Base-by-base conservation (phyloP, 1,139 yeast genomes). In the Pichia sp. region DNA sequence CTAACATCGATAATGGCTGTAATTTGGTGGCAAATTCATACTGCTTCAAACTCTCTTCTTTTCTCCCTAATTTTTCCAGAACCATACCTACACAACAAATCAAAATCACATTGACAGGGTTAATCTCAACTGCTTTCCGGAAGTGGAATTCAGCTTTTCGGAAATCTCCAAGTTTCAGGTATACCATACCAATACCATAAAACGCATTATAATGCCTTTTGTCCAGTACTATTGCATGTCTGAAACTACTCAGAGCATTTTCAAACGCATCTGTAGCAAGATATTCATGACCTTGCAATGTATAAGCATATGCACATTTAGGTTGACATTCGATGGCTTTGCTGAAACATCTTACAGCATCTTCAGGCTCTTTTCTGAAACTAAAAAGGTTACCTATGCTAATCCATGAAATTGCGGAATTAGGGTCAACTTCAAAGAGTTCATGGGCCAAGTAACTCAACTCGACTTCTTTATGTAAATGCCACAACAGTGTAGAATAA, bases 81-180 rank as follows among this genome's bases (percentile, higher is more conserved):
- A 92, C 95, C 87, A 92, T 89, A 13, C 99, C 99, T 56, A 92
- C 85, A 69, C 98, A 93, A 69, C 97, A 92, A 5, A 90, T 82
- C 62, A 95, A 76, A 45, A 95, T 92, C 6, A 90, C 88, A 69
- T 95, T 95, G 47, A 86, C 85, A 0, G 98, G 97, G 66, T 93
- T 93, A 54, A 93, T 89, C 45, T 86, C 81, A 19, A 89, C 82
- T 0, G 99, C 99, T 64, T 87, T 87, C 51, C 90, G 75, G 73
- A 93, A 90, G 70, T 90, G 96, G 59, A 84, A 80, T 64, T 90
- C 93, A 0, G 99, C 97, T 65, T 84, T 83, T 47, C 80, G 83
- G 64, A 84, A 84, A 64, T 90, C 92, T 3, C 97, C 98, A 53
- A 90, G 73, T 64, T 90, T 88, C 68, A 90, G 79, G 68, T 87